Conservation (phyloP, 2,329 filamentous ascomycete species). For the Kalaharituber pfeilii region DNA sequence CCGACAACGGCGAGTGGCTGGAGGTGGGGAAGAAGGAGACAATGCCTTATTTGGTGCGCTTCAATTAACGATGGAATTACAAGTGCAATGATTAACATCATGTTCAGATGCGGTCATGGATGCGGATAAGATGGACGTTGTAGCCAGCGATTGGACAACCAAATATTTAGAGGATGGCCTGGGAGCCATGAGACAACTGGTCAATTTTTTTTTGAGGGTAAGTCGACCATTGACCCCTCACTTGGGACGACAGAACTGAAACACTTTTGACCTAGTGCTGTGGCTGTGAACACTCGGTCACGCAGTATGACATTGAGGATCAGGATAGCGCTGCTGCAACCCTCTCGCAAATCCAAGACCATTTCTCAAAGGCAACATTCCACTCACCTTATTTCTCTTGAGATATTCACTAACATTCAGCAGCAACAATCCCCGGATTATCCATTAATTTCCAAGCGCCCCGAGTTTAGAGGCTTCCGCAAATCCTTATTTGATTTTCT, state of each 20-base stretch:
- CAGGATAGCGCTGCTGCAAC: conserved; percentile 68
- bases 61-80: conserved; percentile 21
- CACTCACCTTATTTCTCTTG: background rate
- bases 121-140: conserved; percentile 38
- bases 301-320: conserved; percentile 69
- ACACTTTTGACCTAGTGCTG: conserved; percentile 33
- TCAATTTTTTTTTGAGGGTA: conserved; percentile 46
- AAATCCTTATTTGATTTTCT: conserved; percentile 65
- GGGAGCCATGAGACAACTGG: conserved; percentile 41
- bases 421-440: conserved; percentile 72
- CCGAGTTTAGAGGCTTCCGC: conserved; percentile 60
- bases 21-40: conserved; percentile 30
- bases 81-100: conserved; percentile 20
- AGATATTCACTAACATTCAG: conserved; percentile 5
- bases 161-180: conserved; percentile 40
- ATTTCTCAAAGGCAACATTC: conserved; percentile 55
- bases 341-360: conserved; percentile 68
- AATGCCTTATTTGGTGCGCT: conserved; percentile 24
- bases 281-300: conserved; percentile 65
- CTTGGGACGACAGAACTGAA: background rate
- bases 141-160: conserved; percentile 43
- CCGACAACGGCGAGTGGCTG: conserved; percentile 24
- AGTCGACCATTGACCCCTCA: background rate
- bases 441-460: conserved; percentile 68
- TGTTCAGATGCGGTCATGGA: conserved; percentile 44